Evolutionary conservation across 164 flowering plant genomes (phyloP).

Genomic region (Aristolochia californica): DNA sequence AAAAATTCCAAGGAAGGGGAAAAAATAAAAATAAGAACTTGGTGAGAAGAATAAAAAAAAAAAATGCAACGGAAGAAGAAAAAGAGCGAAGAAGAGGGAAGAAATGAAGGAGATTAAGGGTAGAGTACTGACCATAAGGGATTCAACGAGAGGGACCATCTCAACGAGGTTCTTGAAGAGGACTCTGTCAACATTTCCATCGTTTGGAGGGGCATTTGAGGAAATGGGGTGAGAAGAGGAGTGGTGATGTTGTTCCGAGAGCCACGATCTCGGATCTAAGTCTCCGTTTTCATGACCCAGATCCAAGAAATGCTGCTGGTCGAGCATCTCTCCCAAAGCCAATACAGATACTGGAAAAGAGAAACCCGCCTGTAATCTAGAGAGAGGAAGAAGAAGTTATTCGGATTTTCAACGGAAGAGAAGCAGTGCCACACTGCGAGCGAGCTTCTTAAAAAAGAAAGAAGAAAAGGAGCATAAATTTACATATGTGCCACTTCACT

Average conservation of each 20-base stretch:
- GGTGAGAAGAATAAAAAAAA: neutral
- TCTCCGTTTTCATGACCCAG: slow-evolving; percentile 25
- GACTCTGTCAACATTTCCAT: slow-evolving; percentile 44
- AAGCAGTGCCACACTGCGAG: no score
- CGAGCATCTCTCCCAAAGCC: slow-evolving; percentile 19
- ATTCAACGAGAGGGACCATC: slow-evolving; percentile 83
- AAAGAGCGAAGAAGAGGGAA: neutral
- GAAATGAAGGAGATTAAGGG: neutral
- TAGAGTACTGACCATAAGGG: slow-evolving; percentile 54
- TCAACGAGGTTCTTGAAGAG: slow-evolving; percentile 74
- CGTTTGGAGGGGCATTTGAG: slow-evolving; percentile 17
- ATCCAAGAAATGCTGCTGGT: slow-evolving; percentile 37
- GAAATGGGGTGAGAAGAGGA: slow-evolving; percentile 28
- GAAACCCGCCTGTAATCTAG: no score
- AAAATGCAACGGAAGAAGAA: neutral
- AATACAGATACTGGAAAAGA: neutral
- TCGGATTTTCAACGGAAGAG: no score
- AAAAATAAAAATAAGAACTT: neutral
- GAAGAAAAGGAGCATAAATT: no score
- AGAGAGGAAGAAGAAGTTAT: no score
- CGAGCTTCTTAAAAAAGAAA: no score
- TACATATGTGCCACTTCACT: no score
- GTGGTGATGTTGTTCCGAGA: slow-evolving; percentile 27
- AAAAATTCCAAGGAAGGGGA: neutral
- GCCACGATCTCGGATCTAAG: slow-evolving; percentile 49